These are phyloP conservation scores for Geopyxis carbonaria DNA, from an alignment of 495 filamentous ascomycete genomes.

Conservation along the genomic window DNA sequence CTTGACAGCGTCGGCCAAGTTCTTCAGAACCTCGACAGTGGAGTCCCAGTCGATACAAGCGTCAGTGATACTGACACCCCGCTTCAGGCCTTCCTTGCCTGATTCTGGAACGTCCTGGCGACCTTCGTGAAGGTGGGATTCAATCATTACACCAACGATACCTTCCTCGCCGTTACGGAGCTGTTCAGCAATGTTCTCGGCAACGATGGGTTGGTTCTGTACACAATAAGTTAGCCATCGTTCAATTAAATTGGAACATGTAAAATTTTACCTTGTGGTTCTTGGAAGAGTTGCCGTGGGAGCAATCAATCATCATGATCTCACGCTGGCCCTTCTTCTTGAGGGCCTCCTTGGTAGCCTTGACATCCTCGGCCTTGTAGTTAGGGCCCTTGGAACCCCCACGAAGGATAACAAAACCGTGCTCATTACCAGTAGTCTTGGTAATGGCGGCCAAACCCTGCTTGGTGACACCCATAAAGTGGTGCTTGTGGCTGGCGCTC, in stretches of 20 bases:
- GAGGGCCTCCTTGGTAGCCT: slow-evolving; percentile 59
- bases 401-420: slow-evolving; percentile 90
- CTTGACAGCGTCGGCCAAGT: slow-evolving; percentile 69
- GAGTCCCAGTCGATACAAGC: slow-evolving; percentile 91
- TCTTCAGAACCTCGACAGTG: slow-evolving; percentile 70
- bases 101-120: slow-evolving; percentile 67
- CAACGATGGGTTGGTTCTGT: slow-evolving; percentile 82
- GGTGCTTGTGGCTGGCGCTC: slow-evolving; percentile 74
- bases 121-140: slow-evolving; percentile 93
- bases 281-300: slow-evolving; percentile 54
- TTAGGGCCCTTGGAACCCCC: slow-evolving; percentile 90
- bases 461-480: slow-evolving; percentile 99
- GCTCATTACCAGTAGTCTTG: slow-evolving; percentile 77
- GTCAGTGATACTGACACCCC: slow-evolving; percentile 93
- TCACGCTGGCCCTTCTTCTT: slow-evolving; percentile 70
- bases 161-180: slow-evolving; percentile 69
- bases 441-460: slow-evolving; percentile 92
- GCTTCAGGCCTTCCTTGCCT: slow-evolving; percentile 60
- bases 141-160: slow-evolving; percentile 96
- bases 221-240: slow-evolving; percentile 1
- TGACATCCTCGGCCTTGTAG: slow-evolving; percentile 72
- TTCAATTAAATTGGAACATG: background rate
- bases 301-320: slow-evolving; percentile 96
- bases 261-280: slow-evolving; percentile 31
- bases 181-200: slow-evolving; percentile 64